phyloP scores from a whole-genome alignment of 208 protist species.

The Acanthamoeba rhysodes region DNA sequence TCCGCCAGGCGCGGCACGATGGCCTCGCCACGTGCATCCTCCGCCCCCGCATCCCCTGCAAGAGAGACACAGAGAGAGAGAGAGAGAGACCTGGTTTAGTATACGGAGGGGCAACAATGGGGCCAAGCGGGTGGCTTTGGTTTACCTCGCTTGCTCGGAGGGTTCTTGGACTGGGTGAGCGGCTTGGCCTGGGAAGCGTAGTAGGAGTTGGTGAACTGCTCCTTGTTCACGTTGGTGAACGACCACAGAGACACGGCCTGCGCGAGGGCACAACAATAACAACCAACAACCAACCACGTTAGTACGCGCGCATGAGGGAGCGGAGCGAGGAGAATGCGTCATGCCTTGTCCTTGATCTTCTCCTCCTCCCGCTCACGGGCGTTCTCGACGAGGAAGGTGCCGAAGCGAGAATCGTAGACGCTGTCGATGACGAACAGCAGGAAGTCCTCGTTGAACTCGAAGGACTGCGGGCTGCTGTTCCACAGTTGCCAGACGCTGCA shows the following conservation, averaged over 20 bases:
- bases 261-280: neutral
- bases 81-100: neutral
- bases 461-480: conserved; percentile 36
- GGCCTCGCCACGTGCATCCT: neutral
- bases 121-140: neutral
- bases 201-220: conserved; percentile 5
- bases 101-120: too few relatives aligned
- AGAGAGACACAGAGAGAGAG: neutral
- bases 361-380: neutral
- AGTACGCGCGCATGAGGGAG: too few relatives aligned
- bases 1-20: neutral
- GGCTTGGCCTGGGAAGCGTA: neutral
- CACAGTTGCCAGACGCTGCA: conserved; percentile 43
- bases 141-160: neutral
- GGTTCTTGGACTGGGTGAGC: neutral
- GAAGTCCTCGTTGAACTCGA: conserved; percentile 71
- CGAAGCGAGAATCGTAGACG: conserved; percentile 47
- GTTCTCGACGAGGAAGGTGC: conserved; percentile 61
- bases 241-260: conserved; percentile 34
- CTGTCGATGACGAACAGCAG: conserved; percentile 58
- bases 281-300: too few relatives aligned
- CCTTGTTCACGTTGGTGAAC: conserved; percentile 47
- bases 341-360: conserved; percentile 26
- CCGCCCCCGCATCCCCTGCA: neutral
- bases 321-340: too few relatives aligned